Percentiles rank a stretch among this genome's conserved stretches.
phyloP scores from a whole-genome alignment of 129 eudicot genomes.

The Heracleum sosnowskyi region DNA sequence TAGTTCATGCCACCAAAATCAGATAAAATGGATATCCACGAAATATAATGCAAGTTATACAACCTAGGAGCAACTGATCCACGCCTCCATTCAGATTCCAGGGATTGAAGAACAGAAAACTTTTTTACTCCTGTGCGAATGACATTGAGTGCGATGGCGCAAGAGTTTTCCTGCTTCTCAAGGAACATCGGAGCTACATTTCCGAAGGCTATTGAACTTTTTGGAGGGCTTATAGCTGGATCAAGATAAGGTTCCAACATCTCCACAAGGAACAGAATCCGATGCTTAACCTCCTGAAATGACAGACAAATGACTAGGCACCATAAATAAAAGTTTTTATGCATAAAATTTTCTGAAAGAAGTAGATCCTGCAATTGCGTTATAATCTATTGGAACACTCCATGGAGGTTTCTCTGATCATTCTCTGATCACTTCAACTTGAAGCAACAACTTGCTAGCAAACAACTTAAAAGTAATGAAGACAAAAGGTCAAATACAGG shows the following conservation, averaged over 20 bases:
- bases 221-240: conserved; percentile 71
- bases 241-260: conserved; percentile 84
- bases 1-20: neutral
- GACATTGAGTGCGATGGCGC: conserved; percentile 67
- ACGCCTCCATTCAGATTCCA: conserved; percentile 87
- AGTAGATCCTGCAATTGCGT: neutral
- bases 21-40: neutral
- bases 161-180: conserved; percentile 57
- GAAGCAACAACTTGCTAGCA: neutral
- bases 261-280: conserved; percentile 79
- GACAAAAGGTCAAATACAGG: neutral
- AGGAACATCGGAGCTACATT: conserved; percentile 49
- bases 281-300: conserved; percentile 75
- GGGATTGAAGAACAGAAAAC: conserved; percentile 71
- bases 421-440: neutral
- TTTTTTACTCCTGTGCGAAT: conserved; percentile 73
- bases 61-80: conserved; percentile 97
- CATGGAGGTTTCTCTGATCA: neutral
- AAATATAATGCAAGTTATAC: conserved; percentile 10
- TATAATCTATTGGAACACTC: neutral
- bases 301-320: conserved; percentile 1
- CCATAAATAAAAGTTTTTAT: neutral
- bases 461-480: neutral
- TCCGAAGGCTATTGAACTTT: conserved; percentile 62
- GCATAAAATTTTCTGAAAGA: neutral